Conservation (phyloP, 805 yeast species). For the Candida takata region DNA sequence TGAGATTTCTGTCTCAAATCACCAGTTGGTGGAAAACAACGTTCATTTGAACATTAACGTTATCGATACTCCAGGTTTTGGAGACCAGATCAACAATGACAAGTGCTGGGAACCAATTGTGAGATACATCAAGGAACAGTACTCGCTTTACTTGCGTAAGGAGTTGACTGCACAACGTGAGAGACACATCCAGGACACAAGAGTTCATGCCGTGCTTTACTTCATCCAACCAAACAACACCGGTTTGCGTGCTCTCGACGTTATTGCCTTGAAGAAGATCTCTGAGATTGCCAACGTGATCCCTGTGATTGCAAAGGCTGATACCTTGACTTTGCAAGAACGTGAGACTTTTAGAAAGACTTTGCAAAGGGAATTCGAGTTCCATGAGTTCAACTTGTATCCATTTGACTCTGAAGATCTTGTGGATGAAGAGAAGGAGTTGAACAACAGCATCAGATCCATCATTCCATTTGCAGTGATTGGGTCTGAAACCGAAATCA, state of each 20-base stretch:
- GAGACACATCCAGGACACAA: constrained; percentile 69
- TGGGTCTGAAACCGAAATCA: constrained; percentile 77
- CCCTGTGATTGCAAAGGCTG: constrained; percentile 93
- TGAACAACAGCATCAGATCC: constrained; percentile 66
- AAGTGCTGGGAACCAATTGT: constrained; percentile 96
- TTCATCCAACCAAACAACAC: constrained; percentile 85
- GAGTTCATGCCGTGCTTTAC: constrained; percentile 90
- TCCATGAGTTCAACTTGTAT: constrained; percentile 69
- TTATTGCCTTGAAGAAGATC: constrained; percentile 73
- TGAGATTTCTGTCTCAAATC: constrained; percentile 69
- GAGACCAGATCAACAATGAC: constrained; percentile 92
- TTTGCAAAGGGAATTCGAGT: constrained; percentile 69
- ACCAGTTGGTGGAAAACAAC: constrained; percentile 72
- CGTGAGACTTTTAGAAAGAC: constrained; percentile 69
- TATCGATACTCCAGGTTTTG: constrained; percentile 97
- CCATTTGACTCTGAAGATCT: constrained; percentile 73
- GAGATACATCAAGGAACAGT: constrained; percentile 92
- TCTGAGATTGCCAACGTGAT: constrained; percentile 89
- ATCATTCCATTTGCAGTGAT: constrained; percentile 91
- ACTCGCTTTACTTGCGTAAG: constrained; percentile 81
- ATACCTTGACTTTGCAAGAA: constrained; percentile 81
- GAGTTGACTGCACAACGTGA: constrained; percentile 95
- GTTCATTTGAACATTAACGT: constrained; percentile 81
- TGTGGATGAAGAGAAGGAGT: constrained; percentile 63
- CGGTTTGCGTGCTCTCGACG: constrained; percentile 79